Base-by-base conservation (phyloP, 129 eudicot species). In the Centella asiatica region DNA sequence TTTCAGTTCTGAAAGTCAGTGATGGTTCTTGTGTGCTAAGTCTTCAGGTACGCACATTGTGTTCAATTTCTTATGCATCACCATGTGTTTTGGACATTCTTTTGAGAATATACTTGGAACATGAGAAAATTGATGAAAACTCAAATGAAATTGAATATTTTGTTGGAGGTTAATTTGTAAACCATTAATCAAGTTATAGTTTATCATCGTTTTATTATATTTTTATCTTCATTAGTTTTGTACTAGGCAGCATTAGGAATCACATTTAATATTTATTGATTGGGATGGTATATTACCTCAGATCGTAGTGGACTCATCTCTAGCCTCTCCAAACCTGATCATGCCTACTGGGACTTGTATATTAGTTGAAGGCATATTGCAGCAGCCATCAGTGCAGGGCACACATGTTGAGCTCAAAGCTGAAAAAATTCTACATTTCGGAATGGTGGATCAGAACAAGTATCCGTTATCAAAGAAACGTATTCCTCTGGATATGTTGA, bases 381-480 rank as follows among this genome's bases (percentile, higher is more conserved):
- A 92, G 74, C 76, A 77, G 63, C 80, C 90, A 22, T 70, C 85
- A 0, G 6, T 70, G 29, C 84, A 70, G 22, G 96, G 79, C 19
- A 84, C 84, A 64, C 67, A 74, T 4, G 67, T 92, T 59, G 95
- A 92, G 81, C 87, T 92, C 56, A 84, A 87, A 52, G 42, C 80
- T 10, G 95, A 92, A 58, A 79, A 69, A 68, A 31, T 87, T 39
- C 71, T 87, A 59, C 98, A 92, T 70, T 29, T 92, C 48, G 97
- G 97, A 46, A 64, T 74, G 0, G 95, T 90, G 32, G 95, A 86
- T 77, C 85, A 74, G 15, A 81, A 81, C 24, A 79, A 27, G 40
- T 90, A 90, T 74, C 97, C 97, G 6, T 70, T 90, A 24, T 78
- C 97, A 2, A 90, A 86, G 85, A 90, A 83, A 60, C 76, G 94